Percentiles rank a stretch among this genome's conserved stretches.
Conservation (phyloP, 306 rosid genomes). For the Acacia confusa region DNA sequence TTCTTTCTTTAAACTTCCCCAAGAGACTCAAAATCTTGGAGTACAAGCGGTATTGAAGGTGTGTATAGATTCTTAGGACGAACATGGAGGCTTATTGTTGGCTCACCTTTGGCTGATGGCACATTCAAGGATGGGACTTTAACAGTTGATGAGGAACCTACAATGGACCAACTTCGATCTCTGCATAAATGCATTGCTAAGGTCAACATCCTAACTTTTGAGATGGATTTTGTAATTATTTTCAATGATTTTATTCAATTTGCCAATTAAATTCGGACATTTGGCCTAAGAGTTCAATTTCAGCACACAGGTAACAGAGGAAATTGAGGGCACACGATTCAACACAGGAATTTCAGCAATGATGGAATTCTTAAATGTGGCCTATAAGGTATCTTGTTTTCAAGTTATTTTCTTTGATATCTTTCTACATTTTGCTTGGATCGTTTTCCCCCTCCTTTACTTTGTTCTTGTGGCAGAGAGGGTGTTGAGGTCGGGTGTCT, state of each 20-base stretch:
- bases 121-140: slow-evolving; percentile 71
- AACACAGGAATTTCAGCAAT: slow-evolving; percentile 98
- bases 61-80: slow-evolving; percentile 92
- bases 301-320: slow-evolving; percentile 82
- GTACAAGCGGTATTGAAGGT: slow-evolving; percentile 94
- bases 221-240: slow-evolving; percentile 10
- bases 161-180: slow-evolving; percentile 73
- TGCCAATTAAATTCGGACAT: slow-evolving; percentile 25
- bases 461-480: background rate
- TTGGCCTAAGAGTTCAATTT: slow-evolving; percentile 40
- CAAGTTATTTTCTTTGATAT: background rate
- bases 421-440: background rate
- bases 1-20: slow-evolving; percentile 27
- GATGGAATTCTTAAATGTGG: slow-evolving; percentile 95
- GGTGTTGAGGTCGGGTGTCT: background rate
- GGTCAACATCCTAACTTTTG: slow-evolving; percentile 53
- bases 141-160: slow-evolving; percentile 80
- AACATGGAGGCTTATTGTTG: slow-evolving; percentile 90
- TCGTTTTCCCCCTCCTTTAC: background rate
- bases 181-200: slow-evolving; percentile 94
- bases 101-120: slow-evolving; percentile 82
- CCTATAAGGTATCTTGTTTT: slow-evolving; percentile 65
- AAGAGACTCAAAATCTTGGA: slow-evolving; percentile 93
- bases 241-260: slow-evolving; percentile 24
- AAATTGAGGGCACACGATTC: slow-evolving; percentile 89